Conservation (phyloP, 2,329 filamentous ascomycete species). For the Penicillium sp. region DNA sequence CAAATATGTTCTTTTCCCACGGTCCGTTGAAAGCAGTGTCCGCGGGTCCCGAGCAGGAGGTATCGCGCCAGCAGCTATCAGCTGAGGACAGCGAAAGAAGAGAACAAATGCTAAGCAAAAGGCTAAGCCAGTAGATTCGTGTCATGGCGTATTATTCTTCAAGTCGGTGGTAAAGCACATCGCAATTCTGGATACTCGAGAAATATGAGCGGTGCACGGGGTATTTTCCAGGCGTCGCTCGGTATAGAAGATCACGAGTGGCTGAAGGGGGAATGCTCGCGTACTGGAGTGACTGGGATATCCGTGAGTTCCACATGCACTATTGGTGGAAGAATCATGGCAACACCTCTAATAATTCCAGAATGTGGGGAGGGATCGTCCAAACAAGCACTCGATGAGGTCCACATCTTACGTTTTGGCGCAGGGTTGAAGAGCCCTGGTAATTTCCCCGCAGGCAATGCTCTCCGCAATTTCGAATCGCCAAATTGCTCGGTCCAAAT, state of each 20-base stretch:
- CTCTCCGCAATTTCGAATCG: constrained; percentile 2
- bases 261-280: neutral
- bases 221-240: neutral
- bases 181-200: constrained; percentile 7
- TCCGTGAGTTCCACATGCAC: neutral
- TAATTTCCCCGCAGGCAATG: constrained; percentile 12
- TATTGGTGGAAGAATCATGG: constrained; percentile 19
- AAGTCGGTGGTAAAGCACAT: neutral
- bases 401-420: neutral
- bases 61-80: constrained; percentile 56
- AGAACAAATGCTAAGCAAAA: constrained; percentile 16
- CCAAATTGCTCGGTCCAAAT: constrained; percentile 7
- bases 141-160: constrained; percentile 12
- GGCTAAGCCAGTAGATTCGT: constrained; percentile 6
- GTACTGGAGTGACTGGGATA: neutral
- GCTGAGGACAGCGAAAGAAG: constrained; percentile 18
- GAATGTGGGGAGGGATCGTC: constrained; percentile 12
- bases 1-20: constrained; percentile 62
- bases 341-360: neutral
- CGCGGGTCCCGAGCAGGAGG: constrained; percentile 53
- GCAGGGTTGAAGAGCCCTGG: neutral
- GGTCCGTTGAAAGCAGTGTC: constrained; percentile 56
- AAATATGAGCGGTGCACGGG: neutral
- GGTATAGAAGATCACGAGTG: constrained; percentile 14
- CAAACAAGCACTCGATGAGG: constrained; percentile 12